Evolutionary conservation across 2,329 filamentous ascomycete genomes (phyloP).

Genomic region (Diplodia scrobiculata): DNA sequence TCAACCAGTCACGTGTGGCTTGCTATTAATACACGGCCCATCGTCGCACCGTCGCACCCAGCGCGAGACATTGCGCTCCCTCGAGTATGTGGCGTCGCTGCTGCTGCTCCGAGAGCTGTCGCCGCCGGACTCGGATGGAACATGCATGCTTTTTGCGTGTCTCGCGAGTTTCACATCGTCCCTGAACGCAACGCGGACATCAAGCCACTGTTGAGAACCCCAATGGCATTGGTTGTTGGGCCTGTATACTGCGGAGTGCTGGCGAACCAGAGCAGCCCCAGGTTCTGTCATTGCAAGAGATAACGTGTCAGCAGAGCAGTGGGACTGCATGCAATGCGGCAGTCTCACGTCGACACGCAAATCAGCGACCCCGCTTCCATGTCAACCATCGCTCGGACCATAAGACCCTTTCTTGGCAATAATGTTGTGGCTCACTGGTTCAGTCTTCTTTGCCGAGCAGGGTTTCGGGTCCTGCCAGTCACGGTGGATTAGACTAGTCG

Average conservation of each 20-base stretch:
- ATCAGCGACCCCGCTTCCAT: conserved; percentile 6
- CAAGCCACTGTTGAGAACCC: neutral
- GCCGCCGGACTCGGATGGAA: neutral
- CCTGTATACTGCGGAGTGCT: neutral
- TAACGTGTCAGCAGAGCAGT: conserved; percentile 21
- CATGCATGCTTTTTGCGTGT: neutral
- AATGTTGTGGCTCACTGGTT: neutral
- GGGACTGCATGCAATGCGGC: neutral
- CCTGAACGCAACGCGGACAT: neutral
- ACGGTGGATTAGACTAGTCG: neutral
- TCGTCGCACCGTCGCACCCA: neutral
- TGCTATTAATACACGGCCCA: conserved; percentile 5
- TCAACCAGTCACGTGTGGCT: neutral
- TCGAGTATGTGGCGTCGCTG: neutral
- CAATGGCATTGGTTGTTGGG: neutral
- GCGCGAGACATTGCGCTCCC: neutral
- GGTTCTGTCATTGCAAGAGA: neutral
- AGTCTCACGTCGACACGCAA: conserved; percentile 1
- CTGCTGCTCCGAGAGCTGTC: neutral
- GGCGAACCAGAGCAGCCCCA: neutral
- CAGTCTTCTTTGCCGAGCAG: neutral
- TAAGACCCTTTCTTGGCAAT: neutral
- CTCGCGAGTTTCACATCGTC: conserved; percentile 6
- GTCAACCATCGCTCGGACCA: neutral
- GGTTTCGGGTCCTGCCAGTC: neutral